phyloP scores from a whole-genome alignment of 192 early-diverging fungal species.

The Spizellomyces sp. region DNA sequence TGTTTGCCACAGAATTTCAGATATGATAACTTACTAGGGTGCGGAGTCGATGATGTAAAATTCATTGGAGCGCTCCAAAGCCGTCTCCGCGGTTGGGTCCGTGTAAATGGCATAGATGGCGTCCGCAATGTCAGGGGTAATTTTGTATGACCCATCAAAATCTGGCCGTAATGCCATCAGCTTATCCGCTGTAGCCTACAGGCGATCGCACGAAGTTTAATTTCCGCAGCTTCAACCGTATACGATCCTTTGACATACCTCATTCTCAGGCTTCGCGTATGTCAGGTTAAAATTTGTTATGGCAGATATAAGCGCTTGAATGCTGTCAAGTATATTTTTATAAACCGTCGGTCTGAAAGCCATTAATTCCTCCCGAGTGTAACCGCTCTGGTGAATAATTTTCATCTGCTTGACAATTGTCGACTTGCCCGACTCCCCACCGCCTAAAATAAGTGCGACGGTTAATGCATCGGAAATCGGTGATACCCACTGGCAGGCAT shows the following conservation, averaged over 20 bases:
- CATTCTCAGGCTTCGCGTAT: conserved; percentile 29
- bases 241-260: neutral
- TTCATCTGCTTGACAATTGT: conserved; percentile 98
- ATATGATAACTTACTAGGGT: conserved; percentile 68
- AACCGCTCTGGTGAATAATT: conserved; percentile 93
- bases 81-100: conserved; percentile 66
- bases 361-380: conserved; percentile 76
- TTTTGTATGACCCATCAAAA: neutral
- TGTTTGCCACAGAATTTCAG: neutral
- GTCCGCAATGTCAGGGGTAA: conserved; percentile 20
- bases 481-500: neutral
- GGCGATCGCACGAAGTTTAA: too few species aligned
- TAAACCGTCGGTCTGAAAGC: conserved; percentile 78
- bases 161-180: neutral
- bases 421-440: conserved; percentile 93
- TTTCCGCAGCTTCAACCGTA: too few species aligned
- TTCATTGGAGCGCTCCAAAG: conserved; percentile 74
- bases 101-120: conserved; percentile 50
- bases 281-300: conserved; percentile 56
- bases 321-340: conserved; percentile 85
- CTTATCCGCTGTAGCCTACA: neutral
- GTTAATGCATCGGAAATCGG: neutral
- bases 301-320: conserved; percentile 72
- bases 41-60: conserved; percentile 94
- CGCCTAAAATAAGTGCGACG: conserved; percentile 51